Conservation (phyloP, 495 filamentous ascomycete species). For the Penicillium fimorum region DNA sequence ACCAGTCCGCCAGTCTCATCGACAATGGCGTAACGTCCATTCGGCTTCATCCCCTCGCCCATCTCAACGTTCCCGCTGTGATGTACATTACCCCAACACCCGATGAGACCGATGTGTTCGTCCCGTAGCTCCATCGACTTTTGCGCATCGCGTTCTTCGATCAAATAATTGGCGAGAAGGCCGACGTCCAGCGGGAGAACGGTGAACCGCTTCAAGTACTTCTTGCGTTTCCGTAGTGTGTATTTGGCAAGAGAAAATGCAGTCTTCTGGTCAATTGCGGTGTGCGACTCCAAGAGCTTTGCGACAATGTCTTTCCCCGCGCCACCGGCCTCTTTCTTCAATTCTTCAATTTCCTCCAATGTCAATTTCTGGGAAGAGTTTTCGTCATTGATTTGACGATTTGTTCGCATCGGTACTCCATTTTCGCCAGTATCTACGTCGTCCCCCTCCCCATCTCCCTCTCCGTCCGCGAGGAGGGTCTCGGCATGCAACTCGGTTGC, state of each 20-base stretch:
- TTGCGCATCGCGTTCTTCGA: conserved; percentile 71
- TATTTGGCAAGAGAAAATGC: conserved; percentile 92
- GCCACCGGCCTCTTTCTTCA: conserved; percentile 75
- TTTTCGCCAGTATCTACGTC: conserved; percentile 52
- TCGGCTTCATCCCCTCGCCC: conserved; percentile 38
- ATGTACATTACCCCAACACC: conserved; percentile 64
- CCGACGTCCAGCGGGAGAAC: conserved; percentile 79
- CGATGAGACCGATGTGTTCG: conserved; percentile 74
- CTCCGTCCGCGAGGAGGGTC: conserved; percentile 55
- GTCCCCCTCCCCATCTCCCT: conserved; percentile 48
- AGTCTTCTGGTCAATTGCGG: conserved; percentile 88
- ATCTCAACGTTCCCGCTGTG: conserved; percentile 38
- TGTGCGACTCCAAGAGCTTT: conserved; percentile 80
- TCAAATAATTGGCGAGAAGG: conserved; percentile 65
- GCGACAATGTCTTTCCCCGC: conserved; percentile 86
- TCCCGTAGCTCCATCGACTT: conserved; percentile 88
- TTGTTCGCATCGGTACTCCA: conserved; percentile 69
- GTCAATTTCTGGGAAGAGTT: conserved; percentile 77
- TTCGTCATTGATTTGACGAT: conserved; percentile 77
- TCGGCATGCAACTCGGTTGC: conserved; percentile 81
- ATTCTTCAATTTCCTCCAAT: conserved; percentile 81
- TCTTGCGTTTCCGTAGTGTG: conserved; percentile 86
- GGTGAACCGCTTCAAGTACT: conserved; percentile 85
- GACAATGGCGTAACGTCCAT: conserved; percentile 80
- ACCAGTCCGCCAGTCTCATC: conserved; percentile 89